Percentiles rank a stretch among this genome's conserved stretches.
Evolutionary conservation across 768 basidiomycete genomes (phyloP).

Genomic region (Vararia minispora): DNA sequence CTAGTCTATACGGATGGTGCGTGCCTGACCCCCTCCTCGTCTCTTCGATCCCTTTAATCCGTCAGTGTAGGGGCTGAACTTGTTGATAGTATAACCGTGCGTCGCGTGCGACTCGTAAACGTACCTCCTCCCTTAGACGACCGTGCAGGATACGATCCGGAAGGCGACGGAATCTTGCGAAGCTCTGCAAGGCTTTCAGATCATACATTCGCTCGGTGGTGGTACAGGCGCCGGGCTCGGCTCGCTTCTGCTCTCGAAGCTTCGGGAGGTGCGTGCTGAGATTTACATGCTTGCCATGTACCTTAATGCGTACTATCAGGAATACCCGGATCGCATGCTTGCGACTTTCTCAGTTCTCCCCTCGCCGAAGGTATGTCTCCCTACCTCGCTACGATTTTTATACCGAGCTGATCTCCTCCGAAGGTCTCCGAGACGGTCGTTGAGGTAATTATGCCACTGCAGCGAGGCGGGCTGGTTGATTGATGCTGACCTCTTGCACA

Average conservation of each 20-base stretch:
- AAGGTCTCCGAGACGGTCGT: constrained; percentile 38
- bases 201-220: constrained; percentile 84
- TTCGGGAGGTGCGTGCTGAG: constrained; percentile 51
- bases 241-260: constrained; percentile 66
- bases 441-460: constrained; percentile 26
- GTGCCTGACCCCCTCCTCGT: constrained; percentile 9
- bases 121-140: background rate
- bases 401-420: too few relatives aligned
- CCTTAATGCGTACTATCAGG: constrained; percentile 34
- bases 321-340: constrained; percentile 39
- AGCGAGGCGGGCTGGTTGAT: constrained; percentile 6
- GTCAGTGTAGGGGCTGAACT: constrained; percentile 77
- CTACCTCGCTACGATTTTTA: constrained; percentile 9
- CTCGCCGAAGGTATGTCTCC: constrained; percentile 36
- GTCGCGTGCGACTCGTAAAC: too few relatives aligned
- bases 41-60: background rate
- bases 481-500: constrained; percentile 11
- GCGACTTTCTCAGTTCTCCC: constrained; percentile 44
- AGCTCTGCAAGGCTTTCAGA: constrained; percentile 82
- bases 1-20: constrained; percentile 83
- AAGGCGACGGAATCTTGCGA: constrained; percentile 77
- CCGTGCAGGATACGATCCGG: constrained; percentile 58
- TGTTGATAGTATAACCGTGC: constrained; percentile 68
- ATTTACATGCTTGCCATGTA: constrained; percentile 7
- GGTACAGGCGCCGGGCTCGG: constrained; percentile 87